phyloP scores from a whole-genome alignment of 78 protist species.

The Dictyostelium firmibasis region DNA sequence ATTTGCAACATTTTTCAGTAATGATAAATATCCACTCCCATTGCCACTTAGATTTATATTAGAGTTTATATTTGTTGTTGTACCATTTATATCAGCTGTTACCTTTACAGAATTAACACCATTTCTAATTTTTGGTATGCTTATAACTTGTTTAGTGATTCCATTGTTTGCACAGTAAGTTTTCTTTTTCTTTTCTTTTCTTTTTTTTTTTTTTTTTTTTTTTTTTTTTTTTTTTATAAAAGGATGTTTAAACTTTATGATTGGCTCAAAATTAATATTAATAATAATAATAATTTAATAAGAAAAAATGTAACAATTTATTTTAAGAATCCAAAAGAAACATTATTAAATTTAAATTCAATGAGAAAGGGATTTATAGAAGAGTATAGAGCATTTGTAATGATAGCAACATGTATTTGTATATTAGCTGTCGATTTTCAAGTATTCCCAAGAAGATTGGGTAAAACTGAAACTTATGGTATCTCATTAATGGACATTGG shows the following conservation, averaged over 20 bases:
- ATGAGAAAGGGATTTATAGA: conserved; percentile 70
- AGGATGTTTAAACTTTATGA: no score
- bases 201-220: not conserved
- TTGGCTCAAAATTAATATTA: not conserved
- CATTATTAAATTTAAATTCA: conserved; percentile 27
- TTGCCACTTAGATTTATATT: conserved; percentile 1
- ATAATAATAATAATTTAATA: not conserved
- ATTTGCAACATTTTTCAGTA: conserved; percentile 39
- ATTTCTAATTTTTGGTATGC: conserved; percentile 28
- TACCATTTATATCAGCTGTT: conserved; percentile 42
- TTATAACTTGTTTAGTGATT: conserved; percentile 20
- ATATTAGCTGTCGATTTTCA: conserved; percentile 92
- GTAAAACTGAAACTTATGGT: conserved; percentile 93
- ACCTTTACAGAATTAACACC: conserved; percentile 38
- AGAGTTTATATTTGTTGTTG: conserved; percentile 19
- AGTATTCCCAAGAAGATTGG: conserved; percentile 87
- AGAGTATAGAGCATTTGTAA: conserved; percentile 71
- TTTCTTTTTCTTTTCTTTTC: not conserved
- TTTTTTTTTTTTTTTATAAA: not conserved
- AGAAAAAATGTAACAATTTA: conserved; percentile 8
- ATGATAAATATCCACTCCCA: conserved; percentile 29
- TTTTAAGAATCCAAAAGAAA: conserved; percentile 20
- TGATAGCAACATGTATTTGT: conserved; percentile 76
- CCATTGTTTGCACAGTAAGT: conserved; percentile 72
- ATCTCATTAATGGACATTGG: conserved; percentile 92